These are phyloP conservation scores for Zygnema cylindricum DNA, from an alignment of 139 green algal species.

Conservation along the genomic window DNA sequence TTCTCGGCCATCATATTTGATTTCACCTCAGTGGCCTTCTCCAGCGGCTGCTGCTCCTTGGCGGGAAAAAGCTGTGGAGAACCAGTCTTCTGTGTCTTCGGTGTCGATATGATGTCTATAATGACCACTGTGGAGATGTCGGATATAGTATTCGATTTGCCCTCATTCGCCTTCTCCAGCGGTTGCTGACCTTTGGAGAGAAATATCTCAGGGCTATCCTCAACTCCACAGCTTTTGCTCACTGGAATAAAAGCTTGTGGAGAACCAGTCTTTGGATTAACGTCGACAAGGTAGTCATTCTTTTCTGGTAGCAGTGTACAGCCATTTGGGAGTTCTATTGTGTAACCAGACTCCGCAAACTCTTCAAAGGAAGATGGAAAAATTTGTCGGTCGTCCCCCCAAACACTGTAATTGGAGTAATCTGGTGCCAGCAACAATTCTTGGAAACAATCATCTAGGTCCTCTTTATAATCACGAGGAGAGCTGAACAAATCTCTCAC, in stretches of 20 bases:
- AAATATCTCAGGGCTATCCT: background rate
- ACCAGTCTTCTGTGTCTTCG: too few species aligned
- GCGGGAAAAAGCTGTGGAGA: too few species aligned
- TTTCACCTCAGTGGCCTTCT: too few species aligned
- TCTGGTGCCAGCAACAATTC: constrained; percentile 7
- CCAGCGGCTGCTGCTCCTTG: too few species aligned
- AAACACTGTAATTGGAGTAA: constrained; percentile 1
- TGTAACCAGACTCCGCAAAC: background rate
- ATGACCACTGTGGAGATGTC: too few species aligned
- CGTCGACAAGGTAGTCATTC: background rate
- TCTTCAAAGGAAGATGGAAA: background rate
- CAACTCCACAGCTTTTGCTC: background rate
- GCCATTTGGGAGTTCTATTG: background rate
- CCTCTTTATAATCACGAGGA: background rate
- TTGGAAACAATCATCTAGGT: background rate
- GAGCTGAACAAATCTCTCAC: background rate
- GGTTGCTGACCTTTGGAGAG: background rate
- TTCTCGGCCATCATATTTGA: too few species aligned
- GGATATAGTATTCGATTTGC: too few species aligned
- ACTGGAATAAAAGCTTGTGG: background rate
- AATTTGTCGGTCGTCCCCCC: background rate
- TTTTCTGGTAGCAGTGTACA: background rate
- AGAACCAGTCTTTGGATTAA: background rate
- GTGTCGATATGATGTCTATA: too few species aligned
- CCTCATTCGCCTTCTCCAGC: background rate